Evolutionary conservation across 129 eudicot genomes (phyloP).

Genomic region (Chrysanthemum seticuspe): DNA sequence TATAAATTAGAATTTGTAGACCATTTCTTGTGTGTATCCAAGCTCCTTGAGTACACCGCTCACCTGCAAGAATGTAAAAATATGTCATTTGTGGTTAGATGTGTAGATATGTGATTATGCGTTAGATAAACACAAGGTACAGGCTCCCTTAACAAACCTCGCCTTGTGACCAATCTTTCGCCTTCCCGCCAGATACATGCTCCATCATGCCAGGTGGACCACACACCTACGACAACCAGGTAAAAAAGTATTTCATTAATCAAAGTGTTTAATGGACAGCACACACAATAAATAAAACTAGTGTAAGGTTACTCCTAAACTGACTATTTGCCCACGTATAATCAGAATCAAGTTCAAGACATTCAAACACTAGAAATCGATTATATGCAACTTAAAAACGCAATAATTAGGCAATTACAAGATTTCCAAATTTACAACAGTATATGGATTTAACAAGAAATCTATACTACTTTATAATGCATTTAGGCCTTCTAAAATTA

Average conservation of each 20-base stretch:
- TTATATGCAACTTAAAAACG: no score
- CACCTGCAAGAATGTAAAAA: constrained; percentile 47
- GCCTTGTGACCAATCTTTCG: constrained; percentile 83
- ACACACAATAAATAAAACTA: neutral
- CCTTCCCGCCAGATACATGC: constrained; percentile 90
- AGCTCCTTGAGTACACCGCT: constrained; percentile 88
- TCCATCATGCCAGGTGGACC: constrained; percentile 99
- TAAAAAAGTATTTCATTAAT: neutral
- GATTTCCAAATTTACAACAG: neutral
- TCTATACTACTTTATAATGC: no score
- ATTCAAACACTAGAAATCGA: no score
- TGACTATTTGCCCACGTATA: no score
- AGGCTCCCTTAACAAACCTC: constrained; percentile 50
- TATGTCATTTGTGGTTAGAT: neutral
- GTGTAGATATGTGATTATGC: neutral
- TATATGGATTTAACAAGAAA: neutral
- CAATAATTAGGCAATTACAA: no score
- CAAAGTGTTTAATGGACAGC: neutral
- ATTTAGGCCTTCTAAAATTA: no score
- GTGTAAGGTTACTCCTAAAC: neutral
- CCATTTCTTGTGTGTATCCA: constrained; percentile 90
- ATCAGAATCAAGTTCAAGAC: no score
- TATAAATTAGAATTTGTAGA: constrained; percentile 68
- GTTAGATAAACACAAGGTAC: neutral
- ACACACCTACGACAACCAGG: constrained; percentile 61